These are phyloP conservation scores for Iris macrosiphon DNA, from an alignment of 106 monocot genomes.

Conservation along the genomic window DNA sequence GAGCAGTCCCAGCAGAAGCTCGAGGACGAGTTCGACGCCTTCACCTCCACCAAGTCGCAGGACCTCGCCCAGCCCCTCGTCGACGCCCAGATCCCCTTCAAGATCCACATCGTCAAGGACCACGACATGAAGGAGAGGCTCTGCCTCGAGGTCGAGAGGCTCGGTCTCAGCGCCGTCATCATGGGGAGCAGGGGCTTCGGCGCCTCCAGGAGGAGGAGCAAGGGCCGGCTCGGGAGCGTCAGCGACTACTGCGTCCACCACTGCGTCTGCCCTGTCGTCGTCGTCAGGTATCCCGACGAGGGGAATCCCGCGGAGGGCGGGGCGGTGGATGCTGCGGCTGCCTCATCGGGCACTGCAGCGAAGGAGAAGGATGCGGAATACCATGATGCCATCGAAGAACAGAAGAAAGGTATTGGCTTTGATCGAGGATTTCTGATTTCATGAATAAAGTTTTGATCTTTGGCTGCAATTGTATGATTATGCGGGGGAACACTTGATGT, in stretches of 20 bases:
- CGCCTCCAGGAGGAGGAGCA: constrained; percentile 38
- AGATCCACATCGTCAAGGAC: constrained; percentile 78
- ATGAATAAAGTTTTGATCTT: too few species aligned
- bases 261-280: constrained; percentile 70
- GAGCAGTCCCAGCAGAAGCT: constrained; percentile 59
- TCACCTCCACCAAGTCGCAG: constrained; percentile 60
- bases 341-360: neutral
- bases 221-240: constrained; percentile 63
- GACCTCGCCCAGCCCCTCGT: constrained; percentile 62
- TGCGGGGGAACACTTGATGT: too few species aligned
- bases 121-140: constrained; percentile 86
- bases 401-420: constrained; percentile 40
- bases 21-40: constrained; percentile 66
- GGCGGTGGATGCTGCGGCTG: neutral
- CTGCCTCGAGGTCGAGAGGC: constrained; percentile 66
- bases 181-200: constrained; percentile 77
- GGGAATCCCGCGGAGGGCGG: constrained; percentile 8
- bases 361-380: constrained; percentile 45
- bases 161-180: constrained; percentile 60
- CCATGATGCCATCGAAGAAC: constrained; percentile 37
- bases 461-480: too few species aligned
- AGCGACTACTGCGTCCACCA: constrained; percentile 76
- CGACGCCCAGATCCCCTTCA: constrained; percentile 55
- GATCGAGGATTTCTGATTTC: too few species aligned
- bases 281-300: constrained; percentile 65